Evolutionary conservation across 441 rosid genomes (phyloP), one percentile per base, ranked within the genome.

Genomic region (Aquilaria agallochum): DNA sequence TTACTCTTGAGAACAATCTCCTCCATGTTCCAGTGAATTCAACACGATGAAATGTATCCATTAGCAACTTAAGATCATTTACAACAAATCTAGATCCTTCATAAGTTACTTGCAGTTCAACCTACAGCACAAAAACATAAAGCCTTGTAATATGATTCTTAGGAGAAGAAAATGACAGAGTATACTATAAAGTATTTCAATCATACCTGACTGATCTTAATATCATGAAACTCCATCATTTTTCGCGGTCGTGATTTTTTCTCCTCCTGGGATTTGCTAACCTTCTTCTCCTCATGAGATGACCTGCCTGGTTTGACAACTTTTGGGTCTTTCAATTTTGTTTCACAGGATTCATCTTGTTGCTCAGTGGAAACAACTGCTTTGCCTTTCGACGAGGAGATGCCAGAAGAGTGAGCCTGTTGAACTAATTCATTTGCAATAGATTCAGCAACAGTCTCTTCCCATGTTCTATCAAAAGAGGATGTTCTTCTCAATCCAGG

Each of bases 21-120:
- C 96, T 92, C 99, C 99, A 95, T 44, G 97, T 92, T 40, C 99
- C 99, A 49, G 85, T 83, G 80, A 95, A 92, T 74, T 88, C 98
- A 32, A 65, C 90, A 3, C 92, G 93, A 61, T 92, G 95, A 72
- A 89, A 95, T 27, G 98, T 85, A 78, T 95, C 99, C 97, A 95
- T 95, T 71, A 88, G 80, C 74, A 95, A 71, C 83, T 95, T 92
- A 56, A 95, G 83, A 75, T 95, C 99, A 68, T 80, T 92, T 73
- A 95, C 90, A 65, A 89, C 96, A 79, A 92, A 95, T 78, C 96
- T 87, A 46, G 97, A 89, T 55, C 99, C 96, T 71, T 95, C 99
- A 36, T 86, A 95, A 34, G 97, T 89, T 70, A 95, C 83, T 67
- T 78, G 78, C 60, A 95, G 78, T 77, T 92, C 97, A 54, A 95